These are phyloP conservation scores for Neonectria neomacrospora DNA, from an alignment of 2,329 filamentous ascomycete species.

Conservation along the genomic window DNA sequence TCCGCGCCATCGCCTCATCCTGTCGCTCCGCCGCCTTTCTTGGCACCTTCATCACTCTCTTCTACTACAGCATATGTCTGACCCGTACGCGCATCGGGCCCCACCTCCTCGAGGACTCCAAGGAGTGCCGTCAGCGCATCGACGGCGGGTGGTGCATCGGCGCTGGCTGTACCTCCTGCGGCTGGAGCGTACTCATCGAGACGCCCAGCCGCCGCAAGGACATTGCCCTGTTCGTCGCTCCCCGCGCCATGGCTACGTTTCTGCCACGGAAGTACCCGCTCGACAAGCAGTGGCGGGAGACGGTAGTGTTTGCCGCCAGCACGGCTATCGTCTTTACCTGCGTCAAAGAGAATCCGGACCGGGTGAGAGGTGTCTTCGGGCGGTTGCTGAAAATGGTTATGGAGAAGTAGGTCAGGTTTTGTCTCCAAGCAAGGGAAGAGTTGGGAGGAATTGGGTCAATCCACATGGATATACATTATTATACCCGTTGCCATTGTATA, in stretches of 20 bases:
- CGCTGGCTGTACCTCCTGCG: conserved; percentile 78
- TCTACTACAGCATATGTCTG: conserved; percentile 88
- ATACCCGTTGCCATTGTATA: neutral
- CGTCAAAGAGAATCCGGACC: conserved; percentile 68
- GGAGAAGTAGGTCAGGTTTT: conserved; percentile 42
- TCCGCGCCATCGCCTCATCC: conserved; percentile 69
- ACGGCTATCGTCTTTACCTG: conserved; percentile 77
- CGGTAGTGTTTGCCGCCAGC: conserved; percentile 72
- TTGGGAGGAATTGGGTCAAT: neutral
- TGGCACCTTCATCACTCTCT: conserved; percentile 79
- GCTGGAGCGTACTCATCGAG: conserved; percentile 84
- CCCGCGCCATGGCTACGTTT: conserved; percentile 78
- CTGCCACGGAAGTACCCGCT: conserved; percentile 75
- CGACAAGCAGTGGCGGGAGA: conserved; percentile 75
- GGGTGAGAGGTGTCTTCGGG: conserved; percentile 77
- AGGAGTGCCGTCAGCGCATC: conserved; percentile 59
- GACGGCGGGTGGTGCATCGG: conserved; percentile 76
- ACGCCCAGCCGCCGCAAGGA: conserved; percentile 73
- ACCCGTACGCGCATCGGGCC: conserved; percentile 80
- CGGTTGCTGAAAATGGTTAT: conserved; percentile 65
- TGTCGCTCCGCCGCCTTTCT: conserved; percentile 81
- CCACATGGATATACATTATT: neutral
- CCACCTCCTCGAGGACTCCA: conserved; percentile 67
- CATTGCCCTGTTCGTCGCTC: conserved; percentile 82
- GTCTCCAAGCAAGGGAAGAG: neutral